Conservation (phyloP, 306 rosid genomes). For the Begonia loranthoides region DNA sequence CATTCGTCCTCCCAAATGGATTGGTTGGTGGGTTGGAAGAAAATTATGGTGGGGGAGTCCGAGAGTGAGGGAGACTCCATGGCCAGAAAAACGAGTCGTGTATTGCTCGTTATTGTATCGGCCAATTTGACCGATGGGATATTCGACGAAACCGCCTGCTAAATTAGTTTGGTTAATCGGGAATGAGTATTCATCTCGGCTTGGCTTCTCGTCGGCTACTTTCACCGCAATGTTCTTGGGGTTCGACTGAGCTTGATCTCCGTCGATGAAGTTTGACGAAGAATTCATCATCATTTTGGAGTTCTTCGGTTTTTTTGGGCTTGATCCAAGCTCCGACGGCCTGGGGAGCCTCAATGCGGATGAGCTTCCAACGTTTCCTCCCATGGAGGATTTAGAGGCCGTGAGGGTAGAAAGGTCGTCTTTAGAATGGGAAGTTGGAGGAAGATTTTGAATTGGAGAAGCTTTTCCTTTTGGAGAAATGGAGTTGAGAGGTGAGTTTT, state of each 20-base stretch:
- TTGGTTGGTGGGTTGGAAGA: conserved; percentile 49
- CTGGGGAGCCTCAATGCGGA: conserved; percentile 67
- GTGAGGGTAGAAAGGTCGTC: conserved; percentile 29
- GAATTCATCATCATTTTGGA: conserved; percentile 31
- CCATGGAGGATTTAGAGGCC: conserved; percentile 22
- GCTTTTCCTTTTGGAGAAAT: conserved; percentile 26
- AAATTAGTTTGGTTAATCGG: conserved; percentile 68
- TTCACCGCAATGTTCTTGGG: conserved; percentile 32
- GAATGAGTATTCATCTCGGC: conserved; percentile 69
- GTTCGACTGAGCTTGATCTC: conserved; percentile 18
- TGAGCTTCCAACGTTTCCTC: conserved; percentile 33
- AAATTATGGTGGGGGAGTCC: conserved; percentile 78
- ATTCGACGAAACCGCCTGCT: conserved; percentile 69
- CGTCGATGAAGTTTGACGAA: conserved; percentile 27
- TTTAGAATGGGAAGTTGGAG: conserved; percentile 26
- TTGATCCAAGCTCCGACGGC: conserved; percentile 61
- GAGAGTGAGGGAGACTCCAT: conserved; percentile 81
- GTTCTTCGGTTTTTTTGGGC: conserved; percentile 69
- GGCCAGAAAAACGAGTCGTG: conserved; percentile 68
- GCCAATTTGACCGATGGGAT: conserved; percentile 76
- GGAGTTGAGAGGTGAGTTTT: conserved; percentile 34
- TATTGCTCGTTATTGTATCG: conserved; percentile 67
- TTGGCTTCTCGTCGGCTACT: conserved; percentile 45
- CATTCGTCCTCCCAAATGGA: conserved; percentile 63
- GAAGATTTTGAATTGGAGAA: conserved; percentile 10